Conservation (phyloP, 495 filamentous ascomycete species). For the Bacidia rubella region DNA sequence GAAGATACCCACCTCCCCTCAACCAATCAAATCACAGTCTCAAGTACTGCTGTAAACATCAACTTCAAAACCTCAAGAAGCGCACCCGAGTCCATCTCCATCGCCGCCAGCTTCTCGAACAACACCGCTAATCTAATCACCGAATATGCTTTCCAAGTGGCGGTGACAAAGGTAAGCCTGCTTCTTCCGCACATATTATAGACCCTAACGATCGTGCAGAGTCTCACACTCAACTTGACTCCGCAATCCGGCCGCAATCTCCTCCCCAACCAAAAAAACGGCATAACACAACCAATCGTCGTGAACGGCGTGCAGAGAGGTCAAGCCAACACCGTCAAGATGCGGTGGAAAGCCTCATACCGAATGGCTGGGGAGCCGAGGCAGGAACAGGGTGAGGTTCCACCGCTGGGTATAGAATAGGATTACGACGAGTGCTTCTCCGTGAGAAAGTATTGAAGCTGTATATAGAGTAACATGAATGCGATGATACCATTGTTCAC, state of each 20-base stretch:
- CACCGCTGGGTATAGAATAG: slow-evolving; percentile 55
- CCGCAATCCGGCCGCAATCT: slow-evolving; percentile 72
- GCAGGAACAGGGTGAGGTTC: slow-evolving; percentile 80
- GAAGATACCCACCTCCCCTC: slow-evolving; percentile 42
- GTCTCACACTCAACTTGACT: slow-evolving; percentile 64
- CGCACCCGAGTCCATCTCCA: slow-evolving; percentile 32
- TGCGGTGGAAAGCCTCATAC: slow-evolving; percentile 81
- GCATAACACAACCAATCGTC: slow-evolving; percentile 71
- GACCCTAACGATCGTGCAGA: slow-evolving; percentile 31
- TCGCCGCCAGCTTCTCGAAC: slow-evolving; percentile 64
- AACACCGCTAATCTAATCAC: slow-evolving; percentile 52
- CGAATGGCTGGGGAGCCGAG: slow-evolving; percentile 48
- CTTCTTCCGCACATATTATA: not conserved
- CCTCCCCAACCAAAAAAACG: slow-evolving; percentile 55
- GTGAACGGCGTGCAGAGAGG: slow-evolving; percentile 57
- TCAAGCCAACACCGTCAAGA: slow-evolving; percentile 64
- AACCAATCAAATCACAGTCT: slow-evolving; percentile 47
- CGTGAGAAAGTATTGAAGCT: slow-evolving; percentile 22
- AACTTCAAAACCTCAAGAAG: slow-evolving; percentile 35
- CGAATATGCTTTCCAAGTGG: slow-evolving; percentile 80
- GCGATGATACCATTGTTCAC: too few relatives aligned
- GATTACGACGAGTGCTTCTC: too few relatives aligned
- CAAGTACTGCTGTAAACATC: slow-evolving; percentile 39
- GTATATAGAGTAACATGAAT: slow-evolving; percentile 7
- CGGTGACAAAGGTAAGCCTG: slow-evolving; percentile 71